These are phyloP conservation scores for Penicillium sp. DNA, from an alignment of 2,329 filamentous ascomycete genomes.

Conservation along the genomic window DNA sequence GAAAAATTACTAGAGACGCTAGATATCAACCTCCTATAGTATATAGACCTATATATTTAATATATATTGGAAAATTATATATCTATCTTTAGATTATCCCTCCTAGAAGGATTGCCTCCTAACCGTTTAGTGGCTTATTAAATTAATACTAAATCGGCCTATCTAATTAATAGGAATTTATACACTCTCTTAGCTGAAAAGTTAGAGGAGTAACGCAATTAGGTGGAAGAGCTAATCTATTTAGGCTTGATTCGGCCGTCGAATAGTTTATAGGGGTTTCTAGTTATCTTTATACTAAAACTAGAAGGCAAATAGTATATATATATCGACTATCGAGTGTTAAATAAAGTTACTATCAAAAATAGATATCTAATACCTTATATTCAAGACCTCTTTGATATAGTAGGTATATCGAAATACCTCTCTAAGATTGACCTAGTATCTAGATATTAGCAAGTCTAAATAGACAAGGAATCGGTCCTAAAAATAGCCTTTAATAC, in stretches of 20 bases:
- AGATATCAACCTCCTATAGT: too few relatives aligned
- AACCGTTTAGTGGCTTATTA: too few relatives aligned
- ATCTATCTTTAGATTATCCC: too few relatives aligned
- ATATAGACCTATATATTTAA: too few relatives aligned
- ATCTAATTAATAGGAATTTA: too few relatives aligned
- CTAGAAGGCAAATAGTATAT: background rate
- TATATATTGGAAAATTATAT: too few relatives aligned
- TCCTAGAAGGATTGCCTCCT: too few relatives aligned
- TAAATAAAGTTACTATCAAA: background rate
- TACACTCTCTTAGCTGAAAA: too few relatives aligned
- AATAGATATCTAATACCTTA: background rate
- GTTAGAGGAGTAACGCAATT: too few relatives aligned
- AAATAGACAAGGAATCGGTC: background rate
- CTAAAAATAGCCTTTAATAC: slow-evolving; percentile 1
- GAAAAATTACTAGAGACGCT: too few relatives aligned
- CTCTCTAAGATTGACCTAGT: background rate
- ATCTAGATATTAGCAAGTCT: background rate
- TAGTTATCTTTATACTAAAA: background rate
- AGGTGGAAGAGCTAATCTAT: too few relatives aligned
- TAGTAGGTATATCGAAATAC: background rate
- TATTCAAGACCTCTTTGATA: background rate
- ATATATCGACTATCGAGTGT: background rate
- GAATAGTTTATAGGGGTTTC: background rate
- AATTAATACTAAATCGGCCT: too few relatives aligned
- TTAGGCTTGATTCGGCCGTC: background rate